Evolutionary conservation across 1,284 basidiomycete genomes (phyloP), one percentile per base, ranked within the genome.

Genomic region (Sporisorium sorghi): DNA sequence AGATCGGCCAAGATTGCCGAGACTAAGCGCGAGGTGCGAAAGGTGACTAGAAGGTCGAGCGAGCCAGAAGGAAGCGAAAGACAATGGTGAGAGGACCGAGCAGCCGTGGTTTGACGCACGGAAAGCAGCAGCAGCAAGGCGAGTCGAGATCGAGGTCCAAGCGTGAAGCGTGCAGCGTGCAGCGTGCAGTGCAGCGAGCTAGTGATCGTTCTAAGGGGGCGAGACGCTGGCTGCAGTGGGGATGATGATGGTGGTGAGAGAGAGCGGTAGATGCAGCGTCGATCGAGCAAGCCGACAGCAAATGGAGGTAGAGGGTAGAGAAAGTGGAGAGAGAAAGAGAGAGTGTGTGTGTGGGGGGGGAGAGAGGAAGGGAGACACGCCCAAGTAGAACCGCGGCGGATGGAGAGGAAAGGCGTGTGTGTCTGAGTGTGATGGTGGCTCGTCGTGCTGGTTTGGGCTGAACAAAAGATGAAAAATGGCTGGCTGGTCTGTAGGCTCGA

Each of bases 41-140:
- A 26, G 43, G 10, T 5, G 12, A 5, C 35, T 17, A 28, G 43
- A 44, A 24, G 24, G 24, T 9, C 44, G 26, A 28, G 44, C 26
- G 26, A 46, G 44, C 44, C 3, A 17, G 44, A n/a, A 28, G n/a
- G 44, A 26, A 30, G 44, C 4, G 28, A 46, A 7, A 46, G 44
- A 24, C 15, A 44, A 44, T n/a, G n/a, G n/a, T n/a, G n/a, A n/a
- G n/a, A n/a, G 44, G 44, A 46, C 26, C 44, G 26, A 46, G 44
- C 44, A 46, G 17, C 26, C 26, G 44, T 17, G 26, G 26, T 28
- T 28, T 3, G 26, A 26, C 44, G 7, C 12, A 28, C 26, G 44
- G 24, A 46, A 46, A 28, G 44, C 44, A 46, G 26, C 15, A 35
- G 33, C 26, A 46, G 23, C 19, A 30, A 46, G 24, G 19, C 9